Percentiles rank a stretch among this genome's conserved stretches.
These are phyloP conservation scores for Coemansia sp. DNA, from an alignment of 192 early-diverging fungal genomes.

Conservation along the genomic window DNA sequence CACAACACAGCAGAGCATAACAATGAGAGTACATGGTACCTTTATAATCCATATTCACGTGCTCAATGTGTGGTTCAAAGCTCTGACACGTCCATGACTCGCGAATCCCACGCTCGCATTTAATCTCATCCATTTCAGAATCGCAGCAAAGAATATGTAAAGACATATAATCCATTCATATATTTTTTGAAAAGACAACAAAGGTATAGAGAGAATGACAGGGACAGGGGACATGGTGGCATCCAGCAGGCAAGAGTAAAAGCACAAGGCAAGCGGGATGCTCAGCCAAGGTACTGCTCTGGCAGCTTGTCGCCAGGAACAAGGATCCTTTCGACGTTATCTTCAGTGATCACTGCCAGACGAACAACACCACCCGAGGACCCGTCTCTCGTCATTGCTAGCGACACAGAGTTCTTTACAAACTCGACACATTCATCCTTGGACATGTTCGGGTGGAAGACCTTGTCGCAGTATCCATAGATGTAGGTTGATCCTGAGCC, in stretches of 20 bases:
- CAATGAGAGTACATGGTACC: too few species aligned
- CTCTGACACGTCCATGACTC: too few species aligned
- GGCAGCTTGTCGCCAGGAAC: constrained; percentile 80
- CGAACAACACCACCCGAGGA: constrained; percentile 96
- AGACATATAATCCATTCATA: constrained; percentile 4
- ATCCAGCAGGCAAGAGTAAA: background rate
- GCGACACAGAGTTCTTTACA: constrained; percentile 90
- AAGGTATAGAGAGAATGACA: background rate
- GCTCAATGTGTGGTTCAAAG: too few species aligned
- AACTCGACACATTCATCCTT: constrained; percentile 87
- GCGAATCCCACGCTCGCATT: too few species aligned
- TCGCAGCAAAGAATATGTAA: background rate
- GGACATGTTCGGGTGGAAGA: constrained; percentile 77
- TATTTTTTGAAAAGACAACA: background rate
- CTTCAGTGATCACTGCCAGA: constrained; percentile 87
- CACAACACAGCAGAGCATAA: too few species aligned
- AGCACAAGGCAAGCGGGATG: background rate
- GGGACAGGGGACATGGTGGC: background rate
- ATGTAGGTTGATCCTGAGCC: constrained; percentile 96
- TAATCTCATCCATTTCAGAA: background rate
- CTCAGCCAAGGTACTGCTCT: constrained; percentile 37
- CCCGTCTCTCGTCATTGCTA: constrained; percentile 95
- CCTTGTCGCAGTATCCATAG: constrained; percentile 96
- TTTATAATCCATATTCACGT: too few species aligned
- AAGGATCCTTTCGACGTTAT: constrained; percentile 86